Conservation (phyloP, 2,329 filamentous ascomycete genomes). For the Neobulgaria alba region DNA sequence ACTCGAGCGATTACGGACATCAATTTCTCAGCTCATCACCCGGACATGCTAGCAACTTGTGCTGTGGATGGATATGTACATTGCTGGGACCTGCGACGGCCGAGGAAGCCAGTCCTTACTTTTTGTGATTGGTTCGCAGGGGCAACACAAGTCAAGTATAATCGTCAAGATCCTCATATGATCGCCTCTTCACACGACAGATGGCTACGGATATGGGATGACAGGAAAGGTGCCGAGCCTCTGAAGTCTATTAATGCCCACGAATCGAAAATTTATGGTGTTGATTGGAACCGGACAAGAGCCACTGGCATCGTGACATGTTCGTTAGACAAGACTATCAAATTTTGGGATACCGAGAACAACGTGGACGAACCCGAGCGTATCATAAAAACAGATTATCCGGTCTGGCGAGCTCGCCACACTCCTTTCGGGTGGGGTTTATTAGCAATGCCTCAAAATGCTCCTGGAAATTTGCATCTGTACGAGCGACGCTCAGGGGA, state of each 20-base stretch:
- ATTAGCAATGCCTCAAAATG: constrained; percentile 85
- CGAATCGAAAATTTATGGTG: constrained; percentile 85
- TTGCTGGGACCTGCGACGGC: constrained; percentile 78
- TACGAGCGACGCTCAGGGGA: constrained; percentile 57
- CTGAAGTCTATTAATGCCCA: constrained; percentile 81
- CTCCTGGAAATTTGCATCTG: constrained; percentile 74
- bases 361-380: constrained; percentile 60
- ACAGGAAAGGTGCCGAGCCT: constrained; percentile 67
- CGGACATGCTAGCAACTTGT: constrained; percentile 81
- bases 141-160: constrained; percentile 93
- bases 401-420: constrained; percentile 84
- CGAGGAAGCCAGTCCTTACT: constrained; percentile 63
- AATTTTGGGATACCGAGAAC: constrained; percentile 76
- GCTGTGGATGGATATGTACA: constrained; percentile 90
- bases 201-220: constrained; percentile 84
- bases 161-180: constrained; percentile 76
- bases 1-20: constrained; percentile 89
- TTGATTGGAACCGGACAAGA: constrained; percentile 84
- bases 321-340: constrained; percentile 85
- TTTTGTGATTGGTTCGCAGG: constrained; percentile 93
- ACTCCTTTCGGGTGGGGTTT: constrained; percentile 83
- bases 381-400: constrained; percentile 73
- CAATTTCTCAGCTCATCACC: constrained; percentile 90
- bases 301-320: constrained; percentile 72
- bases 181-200: constrained; percentile 86